These are phyloP conservation scores for Plasmodium falciparum DNA, from an alignment of 169 alveolate genomes.

Conservation along the genomic window DNA sequence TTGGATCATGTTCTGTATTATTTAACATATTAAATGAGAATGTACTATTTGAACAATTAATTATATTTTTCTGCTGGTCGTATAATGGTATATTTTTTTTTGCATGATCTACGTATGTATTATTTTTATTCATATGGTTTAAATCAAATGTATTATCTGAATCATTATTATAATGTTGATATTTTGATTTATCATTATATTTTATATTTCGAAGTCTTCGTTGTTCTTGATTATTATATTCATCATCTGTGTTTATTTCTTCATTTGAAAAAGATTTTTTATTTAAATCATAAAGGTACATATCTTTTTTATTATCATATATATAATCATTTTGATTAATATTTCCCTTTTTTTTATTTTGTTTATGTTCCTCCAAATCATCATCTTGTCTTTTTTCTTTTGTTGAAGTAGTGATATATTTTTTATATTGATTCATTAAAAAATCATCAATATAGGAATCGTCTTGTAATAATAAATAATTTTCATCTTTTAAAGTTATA, in stretches of 20 bases:
- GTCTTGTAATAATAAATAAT: slow-evolving; percentile 8
- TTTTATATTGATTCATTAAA: slow-evolving; percentile 49
- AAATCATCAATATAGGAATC: slow-evolving; percentile 14
- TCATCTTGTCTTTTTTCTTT: slow-evolving; percentile 12
- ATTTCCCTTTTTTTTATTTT: neutral
- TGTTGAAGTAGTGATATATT: slow-evolving; percentile 1
- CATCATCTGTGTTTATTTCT: neutral
- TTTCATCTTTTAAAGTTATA: slow-evolving; percentile 2
- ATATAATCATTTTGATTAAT: neutral
- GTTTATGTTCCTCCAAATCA: neutral
- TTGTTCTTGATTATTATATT: neutral
- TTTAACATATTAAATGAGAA: slow-evolving; percentile 38
- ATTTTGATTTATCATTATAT: neutral
- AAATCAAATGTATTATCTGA: no score
- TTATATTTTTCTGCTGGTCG: neutral
- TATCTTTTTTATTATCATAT: neutral
- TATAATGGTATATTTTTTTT: neutral
- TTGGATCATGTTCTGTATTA: neutral
- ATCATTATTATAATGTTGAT: no score
- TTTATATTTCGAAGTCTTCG: neutral
- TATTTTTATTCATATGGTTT: neutral
- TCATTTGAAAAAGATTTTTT: slow-evolving; percentile 9
- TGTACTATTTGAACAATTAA: slow-evolving; percentile 25
- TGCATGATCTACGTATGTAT: slow-evolving; percentile 5
- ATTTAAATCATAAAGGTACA: neutral